phyloP scores from a whole-genome alignment of 805 yeast genomes.

The Myxozyma monticola region DNA sequence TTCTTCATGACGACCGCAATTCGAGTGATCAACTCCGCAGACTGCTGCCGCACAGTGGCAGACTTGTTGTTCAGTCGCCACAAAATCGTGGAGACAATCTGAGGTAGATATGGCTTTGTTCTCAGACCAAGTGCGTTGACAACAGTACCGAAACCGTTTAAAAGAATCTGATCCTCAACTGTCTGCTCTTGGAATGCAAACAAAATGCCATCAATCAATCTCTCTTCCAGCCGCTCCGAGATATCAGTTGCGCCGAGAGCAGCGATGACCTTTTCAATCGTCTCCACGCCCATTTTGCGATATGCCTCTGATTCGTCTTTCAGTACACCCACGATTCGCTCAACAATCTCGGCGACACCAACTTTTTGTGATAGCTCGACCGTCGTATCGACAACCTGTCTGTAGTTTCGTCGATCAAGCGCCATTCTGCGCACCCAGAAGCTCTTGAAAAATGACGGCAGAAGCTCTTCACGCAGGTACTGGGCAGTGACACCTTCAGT shows the following conservation, averaged over 20 bases:
- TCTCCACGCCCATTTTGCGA: conserved; percentile 73
- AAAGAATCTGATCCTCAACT: conserved; percentile 52
- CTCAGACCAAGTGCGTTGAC: conserved; percentile 62
- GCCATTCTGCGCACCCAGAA: conserved; percentile 88
- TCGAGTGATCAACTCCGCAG: conserved; percentile 72
- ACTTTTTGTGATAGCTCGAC: conserved; percentile 63
- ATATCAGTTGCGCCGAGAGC: conserved; percentile 59
- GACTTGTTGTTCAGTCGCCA: conserved; percentile 71
- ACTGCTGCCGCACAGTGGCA: conserved; percentile 74
- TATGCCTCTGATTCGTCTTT: conserved; percentile 83
- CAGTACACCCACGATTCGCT: conserved; percentile 55
- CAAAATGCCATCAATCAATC: conserved; percentile 76
- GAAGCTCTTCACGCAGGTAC: conserved; percentile 53
- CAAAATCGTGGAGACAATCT: conserved; percentile 68
- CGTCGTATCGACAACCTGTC: conserved; percentile 71
- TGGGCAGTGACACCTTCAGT: conserved; percentile 55
- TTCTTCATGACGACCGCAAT: conserved; percentile 65
- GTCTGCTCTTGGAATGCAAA: conserved; percentile 81
- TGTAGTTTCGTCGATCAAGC: conserved; percentile 47
- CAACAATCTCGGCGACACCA: conserved; percentile 63
- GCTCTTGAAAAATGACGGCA: conserved; percentile 60
- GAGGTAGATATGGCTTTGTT: conserved; percentile 67
- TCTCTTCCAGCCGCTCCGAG: conserved; percentile 58
- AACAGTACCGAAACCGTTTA: conserved; percentile 65
- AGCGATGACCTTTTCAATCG: conserved; percentile 58